phyloP scores from a whole-genome alignment of 108 stramenopile species.

The Cyclotella cryptica region DNA sequence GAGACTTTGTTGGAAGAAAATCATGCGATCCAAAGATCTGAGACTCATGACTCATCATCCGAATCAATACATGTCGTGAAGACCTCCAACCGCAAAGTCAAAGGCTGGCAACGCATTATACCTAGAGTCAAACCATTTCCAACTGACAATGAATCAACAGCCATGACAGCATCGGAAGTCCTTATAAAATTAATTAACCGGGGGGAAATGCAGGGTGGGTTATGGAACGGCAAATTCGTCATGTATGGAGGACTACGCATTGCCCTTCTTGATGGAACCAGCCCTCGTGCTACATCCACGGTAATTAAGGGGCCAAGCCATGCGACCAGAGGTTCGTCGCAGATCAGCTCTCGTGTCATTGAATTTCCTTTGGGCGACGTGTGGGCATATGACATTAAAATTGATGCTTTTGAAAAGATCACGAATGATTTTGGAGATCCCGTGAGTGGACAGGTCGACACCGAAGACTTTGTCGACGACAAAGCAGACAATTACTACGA shows the following conservation, averaged over 20 bases:
- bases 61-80: not conserved
- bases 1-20: not conserved
- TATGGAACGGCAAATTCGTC: constrained; percentile 51
- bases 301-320: constrained; percentile 26
- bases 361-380: constrained; percentile 58
- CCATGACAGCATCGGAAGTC: constrained; percentile 41
- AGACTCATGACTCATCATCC: no score
- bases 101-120: constrained; percentile 53
- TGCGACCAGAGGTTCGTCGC: constrained; percentile 18
- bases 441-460: not conserved
- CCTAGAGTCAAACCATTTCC: constrained; percentile 43
- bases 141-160: constrained; percentile 1
- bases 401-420: constrained; percentile 47
- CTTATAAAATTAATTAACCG: constrained; percentile 45
- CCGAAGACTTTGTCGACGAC: not conserved
- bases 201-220: constrained; percentile 60
- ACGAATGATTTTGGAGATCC: constrained; percentile 39
- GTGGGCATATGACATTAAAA: constrained; percentile 54
- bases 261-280: constrained; percentile 9
- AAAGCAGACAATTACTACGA: constrained; percentile 16
- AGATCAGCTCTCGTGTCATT: constrained; percentile 16
- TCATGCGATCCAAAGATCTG: not conserved
- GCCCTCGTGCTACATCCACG: constrained; percentile 24
- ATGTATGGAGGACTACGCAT: constrained; percentile 58
- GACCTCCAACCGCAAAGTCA: constrained; percentile 11